Percentiles rank a stretch among this genome's conserved stretches.
These are phyloP conservation scores for Scedosporium aurantiacum DNA, from an alignment of 2,329 filamentous ascomycete genomes.

Conservation along the genomic window DNA sequence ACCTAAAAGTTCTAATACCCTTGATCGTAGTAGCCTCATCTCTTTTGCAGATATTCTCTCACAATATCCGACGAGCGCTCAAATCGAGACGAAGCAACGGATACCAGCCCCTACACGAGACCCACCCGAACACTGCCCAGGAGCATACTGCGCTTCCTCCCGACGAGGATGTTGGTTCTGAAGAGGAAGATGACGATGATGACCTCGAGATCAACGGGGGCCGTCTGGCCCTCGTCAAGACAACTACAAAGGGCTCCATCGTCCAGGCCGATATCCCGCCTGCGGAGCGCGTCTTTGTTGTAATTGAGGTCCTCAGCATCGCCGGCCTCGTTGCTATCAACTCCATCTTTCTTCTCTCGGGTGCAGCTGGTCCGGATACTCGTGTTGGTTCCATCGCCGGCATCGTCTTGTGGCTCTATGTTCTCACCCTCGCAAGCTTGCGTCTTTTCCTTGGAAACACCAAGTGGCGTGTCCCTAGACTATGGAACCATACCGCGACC, in stretches of 20 bases:
- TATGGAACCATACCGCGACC: slow-evolving; percentile 88
- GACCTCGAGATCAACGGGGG: slow-evolving; percentile 46
- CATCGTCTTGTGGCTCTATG: slow-evolving; percentile 70
- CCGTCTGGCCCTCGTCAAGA: slow-evolving; percentile 46
- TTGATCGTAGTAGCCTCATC: slow-evolving; percentile 61
- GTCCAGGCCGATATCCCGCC: slow-evolving; percentile 67
- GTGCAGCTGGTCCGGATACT: slow-evolving; percentile 47
- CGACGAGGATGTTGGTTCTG: slow-evolving; percentile 24
- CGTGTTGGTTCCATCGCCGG: slow-evolving; percentile 52
- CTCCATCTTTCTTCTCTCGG: slow-evolving; percentile 48
- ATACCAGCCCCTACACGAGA: slow-evolving; percentile 43
- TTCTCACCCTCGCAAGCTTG: slow-evolving; percentile 59
- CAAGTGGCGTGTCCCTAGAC: slow-evolving; percentile 54
- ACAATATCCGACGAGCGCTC: slow-evolving; percentile 42
- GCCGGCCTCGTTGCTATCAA: slow-evolving; percentile 61
- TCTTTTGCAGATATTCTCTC: slow-evolving; percentile 50
- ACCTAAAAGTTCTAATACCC: slow-evolving; percentile 71
- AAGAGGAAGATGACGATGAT: slow-evolving; percentile 49
- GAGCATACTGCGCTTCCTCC: slow-evolving; percentile 43
- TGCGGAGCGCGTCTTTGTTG: slow-evolving; percentile 58
- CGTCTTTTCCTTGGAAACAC: slow-evolving; percentile 57
- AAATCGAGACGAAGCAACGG: slow-evolving; percentile 36
- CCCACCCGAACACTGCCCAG: slow-evolving; percentile 25
- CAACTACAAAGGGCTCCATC: slow-evolving; percentile 49
- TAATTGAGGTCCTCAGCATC: slow-evolving; percentile 66